A percentile compares a stretch with the other conserved stretches of the same genome.
phyloP scores from a whole-genome alignment of 2,329 filamentous ascomycete genomes.

The Pseudogymnoascus sp. region DNA sequence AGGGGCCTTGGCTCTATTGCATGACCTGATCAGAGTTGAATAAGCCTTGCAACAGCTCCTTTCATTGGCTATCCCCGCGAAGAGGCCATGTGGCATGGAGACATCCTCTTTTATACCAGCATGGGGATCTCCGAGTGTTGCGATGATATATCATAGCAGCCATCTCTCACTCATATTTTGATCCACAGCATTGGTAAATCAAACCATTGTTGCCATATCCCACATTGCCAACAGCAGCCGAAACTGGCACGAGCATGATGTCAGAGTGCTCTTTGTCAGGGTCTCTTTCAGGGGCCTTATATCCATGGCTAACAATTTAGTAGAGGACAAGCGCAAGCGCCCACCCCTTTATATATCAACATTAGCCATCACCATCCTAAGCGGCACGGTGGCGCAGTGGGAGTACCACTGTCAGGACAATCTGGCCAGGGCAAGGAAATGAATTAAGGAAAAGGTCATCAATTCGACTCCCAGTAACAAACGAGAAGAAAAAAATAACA shows the following conservation, averaged over 20 bases:
- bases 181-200: background rate
- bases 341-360: background rate
- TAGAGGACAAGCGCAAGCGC: background rate
- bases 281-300: background rate
- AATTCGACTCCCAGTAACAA: background rate
- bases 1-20: background rate
- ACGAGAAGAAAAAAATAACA: background rate
- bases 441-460: background rate
- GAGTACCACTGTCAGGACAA: background rate
- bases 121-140: background rate
- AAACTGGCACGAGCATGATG: background rate
- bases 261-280: background rate
- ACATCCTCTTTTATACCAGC: background rate
- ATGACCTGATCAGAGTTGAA: background rate
- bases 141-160: background rate
- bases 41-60: background rate
- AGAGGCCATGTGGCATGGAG: background rate
- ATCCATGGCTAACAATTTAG: background rate
- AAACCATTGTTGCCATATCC: background rate
- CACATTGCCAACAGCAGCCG: background rate
- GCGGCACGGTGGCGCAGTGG: background rate
- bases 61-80: background rate
- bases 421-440: background rate
- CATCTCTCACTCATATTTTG: background rate
- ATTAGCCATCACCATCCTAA: background rate